Evolutionary conservation across 2,329 filamentous ascomycete species (phyloP), one percentile per base, ranked within the genome.

Genomic region (Zarea fungicola): DNA sequence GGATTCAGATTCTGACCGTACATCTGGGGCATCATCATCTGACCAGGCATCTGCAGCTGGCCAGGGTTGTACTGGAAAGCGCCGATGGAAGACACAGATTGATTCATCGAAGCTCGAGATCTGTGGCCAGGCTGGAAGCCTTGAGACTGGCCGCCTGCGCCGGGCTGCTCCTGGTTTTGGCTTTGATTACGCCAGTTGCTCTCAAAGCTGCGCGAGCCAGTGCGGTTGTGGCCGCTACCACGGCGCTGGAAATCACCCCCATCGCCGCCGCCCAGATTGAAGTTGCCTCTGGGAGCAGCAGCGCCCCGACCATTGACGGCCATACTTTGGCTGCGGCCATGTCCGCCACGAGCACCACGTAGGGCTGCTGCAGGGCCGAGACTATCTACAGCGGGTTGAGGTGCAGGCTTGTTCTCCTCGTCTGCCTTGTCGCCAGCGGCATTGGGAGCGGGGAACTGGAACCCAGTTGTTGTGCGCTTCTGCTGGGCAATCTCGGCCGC

Each of bases 401-500:
- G 47, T 21, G 60, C 51, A 11, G 21, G 8, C 52, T 62, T 70
- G 50, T 64, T 69, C 53, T 77, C 75, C 7, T 78, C 74, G 39
- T 73, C 77, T 23, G 78, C 69, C 53, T 83, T 80, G 56, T 83
- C 82, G 54, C 81, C 77, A 31, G 79, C 80, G 54, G 84, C 77
- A 41, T 80, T 80, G 42, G 90, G 87, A 46, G 85, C 82, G 14
- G 93, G 92, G 65, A 99, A 99, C 65, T 96, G 91, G 70, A 97
- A 99, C 50, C 84, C 90, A 55, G 88, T 90, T 53, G 91, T 90
- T 48, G 92, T 95, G 67, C 91, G 81, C 73, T 96, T 96, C 75
- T 96, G 92, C 71, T 99, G 93, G 42, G 93, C 93, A 55, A 96
- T 72, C 67, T 99, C 93, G 50, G 93, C 93, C 41, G 93, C 93